A percentile compares a stretch with the other conserved stretches of the same genome.
Evolutionary conservation across 306 rosid species (phyloP).

Genomic region (Prunus padus): DNA sequence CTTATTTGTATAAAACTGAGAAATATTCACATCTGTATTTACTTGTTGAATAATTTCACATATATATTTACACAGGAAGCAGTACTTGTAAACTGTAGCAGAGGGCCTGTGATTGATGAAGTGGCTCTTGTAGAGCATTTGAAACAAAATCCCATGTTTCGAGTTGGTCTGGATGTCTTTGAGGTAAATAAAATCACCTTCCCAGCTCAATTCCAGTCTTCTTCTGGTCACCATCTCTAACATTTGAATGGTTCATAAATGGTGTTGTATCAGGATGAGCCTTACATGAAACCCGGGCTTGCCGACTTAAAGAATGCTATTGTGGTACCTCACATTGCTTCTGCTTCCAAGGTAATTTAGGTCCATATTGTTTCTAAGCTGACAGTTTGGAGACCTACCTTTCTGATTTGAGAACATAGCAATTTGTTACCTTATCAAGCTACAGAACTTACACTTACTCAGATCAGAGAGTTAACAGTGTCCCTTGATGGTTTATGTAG

Average conservation of each 20-base stretch:
- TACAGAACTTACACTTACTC: constrained; percentile 9
- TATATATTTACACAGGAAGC: constrained; percentile 69
- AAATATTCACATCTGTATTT: background rate
- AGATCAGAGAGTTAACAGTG: constrained; percentile 1
- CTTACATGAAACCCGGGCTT: constrained; percentile 97
- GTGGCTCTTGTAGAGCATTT: constrained; percentile 92
- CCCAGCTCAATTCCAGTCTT: background rate
- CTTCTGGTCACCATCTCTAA: background rate
- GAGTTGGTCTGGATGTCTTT: constrained; percentile 95
- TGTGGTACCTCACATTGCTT: constrained; percentile 97
- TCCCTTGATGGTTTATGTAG: constrained; percentile 40
- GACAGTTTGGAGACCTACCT: background rate
- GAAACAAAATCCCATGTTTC: constrained; percentile 82
- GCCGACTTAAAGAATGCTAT: constrained; percentile 91
- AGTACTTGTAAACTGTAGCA: constrained; percentile 88
- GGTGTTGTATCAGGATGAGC: constrained; percentile 68
- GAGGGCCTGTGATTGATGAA: constrained; percentile 97
- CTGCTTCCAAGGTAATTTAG: constrained; percentile 86
- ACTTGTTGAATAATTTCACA: constrained; percentile 1
- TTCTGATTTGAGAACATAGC: background rate
- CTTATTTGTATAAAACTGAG: constrained; percentile 9
- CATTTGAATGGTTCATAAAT: background rate
- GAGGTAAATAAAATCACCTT: constrained; percentile 54
- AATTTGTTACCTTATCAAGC: background rate
- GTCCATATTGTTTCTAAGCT: background rate